These are phyloP conservation scores for Ophiostoma sp. DNA, from an alignment of 2,329 filamentous ascomycete genomes.

Conservation along the genomic window DNA sequence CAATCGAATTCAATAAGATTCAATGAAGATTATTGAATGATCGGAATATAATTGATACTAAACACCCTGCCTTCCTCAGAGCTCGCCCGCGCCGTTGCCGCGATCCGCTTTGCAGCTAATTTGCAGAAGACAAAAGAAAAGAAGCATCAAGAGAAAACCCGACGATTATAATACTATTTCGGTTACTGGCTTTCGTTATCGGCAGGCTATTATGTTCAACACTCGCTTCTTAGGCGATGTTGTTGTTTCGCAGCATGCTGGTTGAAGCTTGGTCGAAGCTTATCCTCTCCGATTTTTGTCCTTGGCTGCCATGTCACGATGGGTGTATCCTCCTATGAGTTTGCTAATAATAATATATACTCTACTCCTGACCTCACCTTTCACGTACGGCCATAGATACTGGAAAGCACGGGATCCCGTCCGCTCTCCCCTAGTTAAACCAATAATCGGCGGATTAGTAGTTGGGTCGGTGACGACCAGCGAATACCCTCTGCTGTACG, in stretches of 20 bases:
- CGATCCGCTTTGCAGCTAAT: not conserved
- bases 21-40: not conserved
- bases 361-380: not conserved
- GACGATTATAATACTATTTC: not conserved
- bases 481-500: constrained; percentile 4
- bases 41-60: not conserved
- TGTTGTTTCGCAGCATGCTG: not conserved
- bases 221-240: not conserved
- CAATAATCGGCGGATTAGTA: not conserved
- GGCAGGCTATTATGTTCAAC: too few species aligned
- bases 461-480: not conserved
- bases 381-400: not conserved
- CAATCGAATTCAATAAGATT: too few species aligned
- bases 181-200: not conserved
- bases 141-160: too few species aligned
- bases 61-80: not conserved
- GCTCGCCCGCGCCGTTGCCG: not conserved
- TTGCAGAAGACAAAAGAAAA: not conserved
- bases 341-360: not conserved
- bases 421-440: constrained; percentile 1
- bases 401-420: constrained; percentile 1
- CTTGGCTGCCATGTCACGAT: not conserved
- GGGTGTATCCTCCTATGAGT: not conserved
- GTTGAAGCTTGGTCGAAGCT: not conserved
- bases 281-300: not conserved